Conservation (phyloP, 345 rosid species). For the Aquilaria sinensis region DNA sequence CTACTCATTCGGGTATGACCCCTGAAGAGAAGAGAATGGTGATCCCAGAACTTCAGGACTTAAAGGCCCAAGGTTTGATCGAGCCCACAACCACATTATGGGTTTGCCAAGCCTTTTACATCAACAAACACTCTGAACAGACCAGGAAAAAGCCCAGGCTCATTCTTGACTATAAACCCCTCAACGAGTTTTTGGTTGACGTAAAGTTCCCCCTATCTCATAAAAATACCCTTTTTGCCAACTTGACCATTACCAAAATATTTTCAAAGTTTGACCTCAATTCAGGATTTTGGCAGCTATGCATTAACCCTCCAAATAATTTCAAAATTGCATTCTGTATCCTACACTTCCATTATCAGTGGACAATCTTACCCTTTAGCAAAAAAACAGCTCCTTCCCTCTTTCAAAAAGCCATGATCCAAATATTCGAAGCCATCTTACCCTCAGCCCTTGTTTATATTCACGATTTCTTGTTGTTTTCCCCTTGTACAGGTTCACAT, state of each 20-base stretch:
- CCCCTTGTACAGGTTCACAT: too few relatives aligned
- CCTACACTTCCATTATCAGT: background rate
- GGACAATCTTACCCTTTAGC: background rate
- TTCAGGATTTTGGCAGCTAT: background rate
- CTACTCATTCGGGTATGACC: background rate
- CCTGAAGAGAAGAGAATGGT: background rate
- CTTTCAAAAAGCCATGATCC: background rate
- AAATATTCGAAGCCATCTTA: too few relatives aligned
- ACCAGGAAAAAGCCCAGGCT: background rate
- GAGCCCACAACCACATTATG: background rate
- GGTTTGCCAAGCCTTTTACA: background rate
- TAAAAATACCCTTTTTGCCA: background rate
- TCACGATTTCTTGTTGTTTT: too few relatives aligned
- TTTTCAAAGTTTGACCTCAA: background rate
- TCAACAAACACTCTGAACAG: background rate
- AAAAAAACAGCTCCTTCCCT: background rate
- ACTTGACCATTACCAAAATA: background rate
- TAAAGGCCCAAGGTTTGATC: background rate
- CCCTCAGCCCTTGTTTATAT: background rate
- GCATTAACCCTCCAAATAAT: background rate
- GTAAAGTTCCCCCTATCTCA: background rate
- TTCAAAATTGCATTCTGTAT: background rate
- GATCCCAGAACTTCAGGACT: background rate
- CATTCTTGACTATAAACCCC: background rate
- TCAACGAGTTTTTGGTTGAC: background rate